Conservation (phyloP, 345 rosid genomes). For the Carallia pectinifolia region DNA sequence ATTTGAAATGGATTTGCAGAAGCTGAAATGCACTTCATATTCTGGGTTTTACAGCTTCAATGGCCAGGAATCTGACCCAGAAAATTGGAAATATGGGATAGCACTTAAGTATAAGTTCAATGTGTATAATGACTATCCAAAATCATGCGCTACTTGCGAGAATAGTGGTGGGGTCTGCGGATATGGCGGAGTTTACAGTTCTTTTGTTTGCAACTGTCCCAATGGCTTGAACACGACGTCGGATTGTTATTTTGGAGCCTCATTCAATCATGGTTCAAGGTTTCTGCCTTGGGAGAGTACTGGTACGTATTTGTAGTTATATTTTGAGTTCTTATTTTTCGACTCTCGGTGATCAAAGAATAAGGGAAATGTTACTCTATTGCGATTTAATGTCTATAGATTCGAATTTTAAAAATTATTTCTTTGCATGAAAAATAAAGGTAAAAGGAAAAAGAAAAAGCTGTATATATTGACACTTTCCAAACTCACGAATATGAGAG, state of each 20-base stretch:
- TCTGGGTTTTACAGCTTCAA: conserved; percentile 76
- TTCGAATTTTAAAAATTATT: too few species aligned
- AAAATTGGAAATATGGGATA: conserved; percentile 81
- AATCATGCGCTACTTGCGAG: conserved; percentile 63
- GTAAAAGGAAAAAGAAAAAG: too few species aligned
- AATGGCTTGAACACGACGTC: conserved; percentile 65
- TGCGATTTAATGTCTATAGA: too few species aligned
- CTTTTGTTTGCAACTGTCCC: conserved; percentile 70
- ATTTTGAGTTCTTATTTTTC: not conserved
- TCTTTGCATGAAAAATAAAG: too few species aligned
- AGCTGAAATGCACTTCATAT: conserved; percentile 64
- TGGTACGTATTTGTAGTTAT: conserved; percentile 10
- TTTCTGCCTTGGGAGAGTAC: conserved; percentile 23
- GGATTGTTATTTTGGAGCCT: conserved; percentile 56
- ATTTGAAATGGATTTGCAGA: conserved; percentile 68
- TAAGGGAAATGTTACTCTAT: too few species aligned
- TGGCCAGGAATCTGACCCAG: conserved; percentile 75
- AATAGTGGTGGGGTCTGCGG: conserved; percentile 81
- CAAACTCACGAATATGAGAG: too few species aligned
- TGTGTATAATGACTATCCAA: conserved; percentile 71
- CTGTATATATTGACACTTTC: too few species aligned
- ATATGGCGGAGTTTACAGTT: conserved; percentile 42
- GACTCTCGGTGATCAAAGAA: conserved; percentile 23
- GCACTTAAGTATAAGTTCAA: conserved; percentile 79
- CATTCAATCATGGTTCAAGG: conserved; percentile 32